phyloP scores from a whole-genome alignment of 176 grass and related monocot species.

The Guadua angustifolia region DNA sequence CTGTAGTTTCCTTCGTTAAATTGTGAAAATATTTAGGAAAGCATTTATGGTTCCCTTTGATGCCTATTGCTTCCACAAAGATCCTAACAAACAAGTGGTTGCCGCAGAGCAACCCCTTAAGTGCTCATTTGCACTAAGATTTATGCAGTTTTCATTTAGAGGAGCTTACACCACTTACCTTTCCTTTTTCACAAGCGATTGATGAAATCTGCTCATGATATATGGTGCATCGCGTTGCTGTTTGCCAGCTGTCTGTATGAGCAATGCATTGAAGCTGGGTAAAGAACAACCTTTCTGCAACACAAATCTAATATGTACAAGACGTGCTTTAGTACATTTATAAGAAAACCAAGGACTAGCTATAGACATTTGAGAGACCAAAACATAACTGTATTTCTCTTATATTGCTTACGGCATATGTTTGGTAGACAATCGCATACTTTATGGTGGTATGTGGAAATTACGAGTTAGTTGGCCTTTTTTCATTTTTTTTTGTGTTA shows the following conservation, averaged over 20 bases:
- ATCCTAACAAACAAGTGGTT: not conserved
- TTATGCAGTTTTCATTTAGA: conserved; percentile 13
- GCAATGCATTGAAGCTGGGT: not conserved
- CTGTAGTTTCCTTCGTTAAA: conserved; percentile 17
- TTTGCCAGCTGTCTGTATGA: conserved; percentile 6
- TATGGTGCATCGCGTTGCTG: not conserved
- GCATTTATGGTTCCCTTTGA: conserved; percentile 22
- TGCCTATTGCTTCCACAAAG: not conserved
- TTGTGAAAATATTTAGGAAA: conserved; percentile 8
- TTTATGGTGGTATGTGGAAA: conserved; percentile 2
- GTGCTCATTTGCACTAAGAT: not conserved
- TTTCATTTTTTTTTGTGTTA: not conserved
- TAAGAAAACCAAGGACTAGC: not conserved
- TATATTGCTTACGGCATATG: not conserved
- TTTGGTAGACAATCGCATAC: not conserved
- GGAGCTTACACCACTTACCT: not conserved
- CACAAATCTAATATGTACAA: not conserved
- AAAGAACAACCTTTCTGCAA: conserved; percentile 2
- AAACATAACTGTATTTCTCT: not conserved
- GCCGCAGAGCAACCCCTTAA: not conserved
- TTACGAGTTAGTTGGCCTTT: not conserved
- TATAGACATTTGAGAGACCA: not conserved
- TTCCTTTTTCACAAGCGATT: conserved; percentile 6
- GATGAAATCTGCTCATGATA: not conserved
- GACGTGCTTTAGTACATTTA: not conserved